Conservation (phyloP, 2,329 filamentous ascomycete genomes). For the Fusarium solani-melongenae region DNA sequence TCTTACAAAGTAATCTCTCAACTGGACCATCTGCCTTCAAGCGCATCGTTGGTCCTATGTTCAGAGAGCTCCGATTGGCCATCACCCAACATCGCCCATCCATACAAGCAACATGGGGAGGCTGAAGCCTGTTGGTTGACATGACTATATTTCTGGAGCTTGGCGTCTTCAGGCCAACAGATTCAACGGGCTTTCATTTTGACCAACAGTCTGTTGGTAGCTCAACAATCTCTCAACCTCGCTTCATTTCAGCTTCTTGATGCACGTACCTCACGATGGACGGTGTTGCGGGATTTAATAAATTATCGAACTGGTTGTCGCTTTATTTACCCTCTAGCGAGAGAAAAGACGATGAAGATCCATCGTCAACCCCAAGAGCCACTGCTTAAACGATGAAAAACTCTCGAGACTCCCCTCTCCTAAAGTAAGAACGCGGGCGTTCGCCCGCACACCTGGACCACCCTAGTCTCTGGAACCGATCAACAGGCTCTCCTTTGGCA, state of each 20-base stretch:
- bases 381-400: not conserved
- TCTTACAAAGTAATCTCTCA: not conserved
- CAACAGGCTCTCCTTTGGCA: not conserved
- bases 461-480: not conserved
- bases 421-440: not conserved
- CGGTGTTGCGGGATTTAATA: not conserved
- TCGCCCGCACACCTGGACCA: not conserved
- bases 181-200: not conserved
- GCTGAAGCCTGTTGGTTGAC: not conserved
- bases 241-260: not conserved
- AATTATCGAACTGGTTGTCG: not conserved
- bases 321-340: not conserved
- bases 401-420: not conserved
- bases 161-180: not conserved
- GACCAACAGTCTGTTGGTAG: not conserved
- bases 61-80: not conserved
- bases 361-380: not conserved
- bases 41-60: not conserved
- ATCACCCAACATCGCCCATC: not conserved
- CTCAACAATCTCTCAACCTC: not conserved
- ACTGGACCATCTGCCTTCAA: not conserved
- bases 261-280: not conserved
- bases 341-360: not conserved
- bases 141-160: not conserved
- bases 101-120: not conserved